A percentile compares a stretch with the other conserved stretches of the same genome.
These are phyloP conservation scores for Chalciporus sp. DNA, from an alignment of 1,284 basidiomycete species.

Conservation along the genomic window DNA sequence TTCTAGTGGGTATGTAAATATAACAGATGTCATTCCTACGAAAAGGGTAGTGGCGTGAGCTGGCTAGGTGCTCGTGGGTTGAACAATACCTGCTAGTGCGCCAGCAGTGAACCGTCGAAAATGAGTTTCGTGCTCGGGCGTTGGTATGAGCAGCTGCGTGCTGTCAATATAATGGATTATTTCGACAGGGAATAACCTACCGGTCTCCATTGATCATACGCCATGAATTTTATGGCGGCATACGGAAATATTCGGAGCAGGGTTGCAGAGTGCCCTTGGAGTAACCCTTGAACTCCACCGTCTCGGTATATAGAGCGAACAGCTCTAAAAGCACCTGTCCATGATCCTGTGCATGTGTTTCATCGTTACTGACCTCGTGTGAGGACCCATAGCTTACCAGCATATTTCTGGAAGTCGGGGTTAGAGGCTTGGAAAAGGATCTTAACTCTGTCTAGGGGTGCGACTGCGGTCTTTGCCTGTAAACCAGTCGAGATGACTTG, in stretches of 20 bases:
- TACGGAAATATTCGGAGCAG: conserved; percentile 86
- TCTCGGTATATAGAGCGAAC: conserved; percentile 78
- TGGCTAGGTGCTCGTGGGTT: neutral
- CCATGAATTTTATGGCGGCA: conserved; percentile 97
- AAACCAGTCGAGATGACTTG: conserved; percentile 7
- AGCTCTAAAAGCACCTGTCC: conserved; percentile 85
- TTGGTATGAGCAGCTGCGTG: conserved; percentile 78
- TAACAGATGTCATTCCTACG: conserved; percentile 85
- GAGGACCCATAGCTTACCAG: conserved; percentile 56
- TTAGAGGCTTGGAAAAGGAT: conserved; percentile 98
- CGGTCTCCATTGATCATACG: conserved; percentile 85
- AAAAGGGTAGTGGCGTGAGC: neutral
- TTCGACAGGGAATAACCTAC: conserved; percentile 47
- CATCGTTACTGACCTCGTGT: conserved; percentile 2
- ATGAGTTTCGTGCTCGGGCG: conserved; percentile 78
- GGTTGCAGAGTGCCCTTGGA: conserved; percentile 96
- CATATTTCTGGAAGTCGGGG: conserved; percentile 92
- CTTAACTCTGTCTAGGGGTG: conserved; percentile 97
- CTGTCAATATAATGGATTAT: neutral
- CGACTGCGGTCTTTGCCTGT: conserved; percentile 95
- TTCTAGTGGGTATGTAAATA: conserved; percentile 94
- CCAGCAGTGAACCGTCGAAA: conserved; percentile 86
- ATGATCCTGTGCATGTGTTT: conserved; percentile 56
- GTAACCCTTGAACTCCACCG: conserved; percentile 77
- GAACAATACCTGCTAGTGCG: conserved; percentile 72